Evolutionary conservation across 2,329 filamentous ascomycete species (phyloP).

Genomic region (Madurella mycetomatis): DNA sequence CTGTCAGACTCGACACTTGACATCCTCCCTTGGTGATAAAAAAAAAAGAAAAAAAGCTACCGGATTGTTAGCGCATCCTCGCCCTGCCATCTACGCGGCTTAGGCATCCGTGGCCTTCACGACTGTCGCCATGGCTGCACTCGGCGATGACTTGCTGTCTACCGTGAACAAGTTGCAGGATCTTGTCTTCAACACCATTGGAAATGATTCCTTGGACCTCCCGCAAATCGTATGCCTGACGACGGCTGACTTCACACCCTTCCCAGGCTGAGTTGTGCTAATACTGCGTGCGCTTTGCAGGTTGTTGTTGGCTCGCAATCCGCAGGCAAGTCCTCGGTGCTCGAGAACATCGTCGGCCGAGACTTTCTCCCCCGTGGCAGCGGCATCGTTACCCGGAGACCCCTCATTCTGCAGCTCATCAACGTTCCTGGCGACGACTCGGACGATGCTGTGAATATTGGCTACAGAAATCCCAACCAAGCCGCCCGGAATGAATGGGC

Average conservation of each 20-base stretch:
- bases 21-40: background rate
- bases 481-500: slow-evolving; percentile 71
- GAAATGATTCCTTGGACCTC: slow-evolving; percentile 94
- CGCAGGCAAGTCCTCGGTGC: slow-evolving; percentile 94
- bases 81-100: background rate
- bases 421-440: slow-evolving; percentile 79
- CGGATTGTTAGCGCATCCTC: background rate
- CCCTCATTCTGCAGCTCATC: slow-evolving; percentile 95
- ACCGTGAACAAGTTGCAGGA: slow-evolving; percentile 99
- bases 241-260: background rate
- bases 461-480: slow-evolving; percentile 73
- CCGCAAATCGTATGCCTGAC: slow-evolving; percentile 81
- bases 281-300: slow-evolving; percentile 42
- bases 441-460: slow-evolving; percentile 61
- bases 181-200: slow-evolving; percentile 98
- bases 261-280: slow-evolving; percentile 19
- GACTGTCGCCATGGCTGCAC: slow-evolving; percentile 68
- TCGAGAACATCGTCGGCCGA: slow-evolving; percentile 97
- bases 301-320: slow-evolving; percentile 98
- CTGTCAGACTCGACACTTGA: background rate
- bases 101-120: background rate
- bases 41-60: background rate
- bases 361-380: slow-evolving; percentile 96
- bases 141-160: slow-evolving; percentile 90
- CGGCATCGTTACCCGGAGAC: slow-evolving; percentile 91